Evolutionary conservation across 805 yeast genomes (phyloP), one percentile per base, ranked within the genome.

Genomic region (Cyberlindnera mycetangii): DNA sequence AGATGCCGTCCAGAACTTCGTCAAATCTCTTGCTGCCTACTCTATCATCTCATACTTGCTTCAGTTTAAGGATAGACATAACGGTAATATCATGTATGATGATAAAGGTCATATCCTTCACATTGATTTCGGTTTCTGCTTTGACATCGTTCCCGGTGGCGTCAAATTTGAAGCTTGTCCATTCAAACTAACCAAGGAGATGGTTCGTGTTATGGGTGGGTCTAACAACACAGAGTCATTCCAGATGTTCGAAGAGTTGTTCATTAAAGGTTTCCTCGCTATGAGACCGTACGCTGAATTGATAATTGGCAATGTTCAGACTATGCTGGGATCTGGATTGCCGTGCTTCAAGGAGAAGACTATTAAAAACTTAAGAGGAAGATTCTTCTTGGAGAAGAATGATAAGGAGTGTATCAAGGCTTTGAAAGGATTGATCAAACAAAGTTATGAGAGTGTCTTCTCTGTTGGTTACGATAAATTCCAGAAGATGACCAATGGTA

Each of bases 141-240:
- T 93, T 63, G 99, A 93, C 68, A 93, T 93, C 64, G 97, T 88
- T 27, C 99, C 99, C 9, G 99, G 99, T 53, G 99, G 99, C 28
- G 97, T 93, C 39, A 88, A 83, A 59, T 95, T 93, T 62, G 99
- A 93, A 59, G 96, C 89, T n/a, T 96, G 96, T 1, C 98, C 99
- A 11, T 93, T 93, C 73, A 93, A 93, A 62, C 76, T 93, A 52
- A 93, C 99, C 4, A 86, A 84, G 56, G 99, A 93, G 60, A 93
- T 95, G 99, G 85, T 93, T 5, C 77, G 80, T 61, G 97, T 93
- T 1, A 80, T 93, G 83, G 99, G 99, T n/a, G 98, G 98, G 0
- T 75, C 80, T 15, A 73, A 78, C 19, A 73, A 77, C 27, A 87
- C 98, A 0, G 96, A 88, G 61, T 90, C 97, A 0, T 93, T 81